Percentiles rank a stretch among this genome's conserved stretches.
These are phyloP conservation scores for Sporothrix brunneoviolacea DNA, from an alignment of 2,329 filamentous ascomycete genomes.

Conservation along the genomic window DNA sequence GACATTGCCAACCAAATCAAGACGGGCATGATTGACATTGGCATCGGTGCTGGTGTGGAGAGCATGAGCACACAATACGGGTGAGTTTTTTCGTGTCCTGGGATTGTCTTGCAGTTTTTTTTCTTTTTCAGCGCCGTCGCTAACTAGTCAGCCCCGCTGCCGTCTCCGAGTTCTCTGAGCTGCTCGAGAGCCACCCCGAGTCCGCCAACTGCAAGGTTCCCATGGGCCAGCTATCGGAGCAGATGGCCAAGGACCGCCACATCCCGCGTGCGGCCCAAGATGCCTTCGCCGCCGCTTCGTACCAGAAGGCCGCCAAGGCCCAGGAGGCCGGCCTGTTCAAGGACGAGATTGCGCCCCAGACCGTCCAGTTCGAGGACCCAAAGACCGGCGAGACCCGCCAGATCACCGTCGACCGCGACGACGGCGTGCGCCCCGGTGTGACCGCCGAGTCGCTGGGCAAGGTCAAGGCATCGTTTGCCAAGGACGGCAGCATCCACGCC, in stretches of 20 bases:
- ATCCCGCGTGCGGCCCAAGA: slow-evolving; percentile 72
- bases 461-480: slow-evolving; percentile 83
- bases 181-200: slow-evolving; percentile 73
- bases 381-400: slow-evolving; percentile 82
- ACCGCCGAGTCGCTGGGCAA: slow-evolving; percentile 84
- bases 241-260: slow-evolving; percentile 83
- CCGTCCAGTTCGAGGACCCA: slow-evolving; percentile 80
- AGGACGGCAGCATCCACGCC: slow-evolving; percentile 84
- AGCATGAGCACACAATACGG: slow-evolving; percentile 93
- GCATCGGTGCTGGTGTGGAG: slow-evolving; percentile 91
- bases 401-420: slow-evolving; percentile 77
- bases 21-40: slow-evolving; percentile 88
- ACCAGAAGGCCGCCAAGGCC: slow-evolving; percentile 81
- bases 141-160: slow-evolving; percentile 78
- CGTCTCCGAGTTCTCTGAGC: slow-evolving; percentile 86
- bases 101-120: no score
- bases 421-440: slow-evolving; percentile 78
- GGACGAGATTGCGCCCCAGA: slow-evolving; percentile 82
- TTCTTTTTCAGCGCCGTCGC: no score
- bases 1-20: slow-evolving; percentile 93
- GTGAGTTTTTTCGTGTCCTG: no score
- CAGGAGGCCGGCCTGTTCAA: slow-evolving; percentile 87
- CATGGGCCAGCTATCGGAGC: slow-evolving; percentile 89
- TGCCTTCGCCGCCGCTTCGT: slow-evolving; percentile 86
- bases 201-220: slow-evolving; percentile 94